Conservation (phyloP, 495 filamentous ascomycete genomes). For the Aspergillus bertholletiae region DNA sequence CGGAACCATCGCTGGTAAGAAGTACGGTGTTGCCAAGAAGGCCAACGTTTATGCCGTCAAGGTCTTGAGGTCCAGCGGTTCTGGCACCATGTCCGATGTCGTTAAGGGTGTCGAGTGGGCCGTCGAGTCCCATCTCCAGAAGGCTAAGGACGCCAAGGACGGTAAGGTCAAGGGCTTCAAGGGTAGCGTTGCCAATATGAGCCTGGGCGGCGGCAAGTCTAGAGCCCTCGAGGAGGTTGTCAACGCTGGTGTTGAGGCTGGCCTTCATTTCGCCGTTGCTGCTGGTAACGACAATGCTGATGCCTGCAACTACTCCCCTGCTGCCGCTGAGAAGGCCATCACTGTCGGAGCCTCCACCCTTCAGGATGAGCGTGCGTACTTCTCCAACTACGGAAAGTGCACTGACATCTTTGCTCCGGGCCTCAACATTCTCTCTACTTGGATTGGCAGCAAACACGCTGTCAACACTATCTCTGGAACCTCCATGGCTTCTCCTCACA, state of each 20-base stretch:
- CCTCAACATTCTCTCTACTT: conserved; percentile 94
- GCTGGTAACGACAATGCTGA: conserved; percentile 98
- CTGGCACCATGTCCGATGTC: conserved; percentile 97
- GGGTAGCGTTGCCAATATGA: conserved; percentile 99
- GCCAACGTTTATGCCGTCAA: conserved; percentile 95
- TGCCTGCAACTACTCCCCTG: conserved; percentile 99
- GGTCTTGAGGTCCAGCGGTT: conserved; percentile 95
- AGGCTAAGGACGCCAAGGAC: conserved; percentile 69
- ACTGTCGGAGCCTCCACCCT: conserved; percentile 96
- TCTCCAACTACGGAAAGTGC: conserved; percentile 99
- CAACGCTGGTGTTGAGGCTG: conserved; percentile 85
- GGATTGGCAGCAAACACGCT: conserved; percentile 92
- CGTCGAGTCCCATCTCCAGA: conserved; percentile 70
- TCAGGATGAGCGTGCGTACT: conserved; percentile 95
- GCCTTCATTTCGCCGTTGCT: conserved; percentile 95
- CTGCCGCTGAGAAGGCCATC: conserved; percentile 85
- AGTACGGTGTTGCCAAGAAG: conserved; percentile 99
- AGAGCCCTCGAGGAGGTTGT: conserved; percentile 84
- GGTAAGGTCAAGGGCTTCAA: conserved; percentile 91
- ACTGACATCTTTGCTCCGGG: conserved; percentile 99
- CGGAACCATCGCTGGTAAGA: conserved; percentile 94
- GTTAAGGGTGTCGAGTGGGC: conserved; percentile 98
- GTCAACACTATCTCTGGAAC: conserved; percentile 99
- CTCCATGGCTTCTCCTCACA: conserved; percentile 98
- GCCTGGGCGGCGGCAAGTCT: conserved; percentile 94